Evolutionary conservation across 345 rosid genomes (phyloP).

Genomic region (Lepidium aucheri): DNA sequence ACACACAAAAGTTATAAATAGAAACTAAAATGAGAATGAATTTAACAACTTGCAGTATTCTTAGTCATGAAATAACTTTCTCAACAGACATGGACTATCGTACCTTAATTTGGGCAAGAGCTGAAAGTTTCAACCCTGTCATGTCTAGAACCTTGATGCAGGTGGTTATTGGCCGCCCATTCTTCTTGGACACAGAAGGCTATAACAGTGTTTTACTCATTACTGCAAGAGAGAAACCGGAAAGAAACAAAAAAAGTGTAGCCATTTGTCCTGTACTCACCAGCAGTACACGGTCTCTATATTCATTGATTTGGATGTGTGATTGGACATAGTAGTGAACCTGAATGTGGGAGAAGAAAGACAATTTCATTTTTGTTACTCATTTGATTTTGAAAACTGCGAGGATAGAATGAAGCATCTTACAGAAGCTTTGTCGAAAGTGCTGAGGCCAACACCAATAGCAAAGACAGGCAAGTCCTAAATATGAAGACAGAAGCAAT

Average conservation of each 20-base stretch:
- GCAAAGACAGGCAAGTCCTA: constrained; percentile 93
- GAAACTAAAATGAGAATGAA: background rate
- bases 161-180: constrained; percentile 74
- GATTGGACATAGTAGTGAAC: constrained; percentile 88
- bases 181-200: constrained; percentile 75
- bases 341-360: constrained; percentile 30
- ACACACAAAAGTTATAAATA: background rate
- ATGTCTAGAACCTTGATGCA: constrained; percentile 87
- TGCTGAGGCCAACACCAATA: constrained; percentile 76
- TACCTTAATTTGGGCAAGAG: constrained; percentile 85
- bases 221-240: background rate
- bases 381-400: background rate
- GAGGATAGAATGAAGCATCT: constrained; percentile 21
- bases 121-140: constrained; percentile 88
- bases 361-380: background rate
- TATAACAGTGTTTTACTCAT: constrained; percentile 24
- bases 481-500: constrained; percentile 11
- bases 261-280: constrained; percentile 37
- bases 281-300: constrained; percentile 73
- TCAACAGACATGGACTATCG: background rate
- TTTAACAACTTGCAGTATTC: background rate
- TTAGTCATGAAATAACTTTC: background rate
- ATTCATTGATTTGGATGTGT: constrained; percentile 95
- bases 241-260: background rate
- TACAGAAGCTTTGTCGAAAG: constrained; percentile 91